A percentile compares a stretch with the other conserved stretches of the same genome.
Evolutionary conservation across 805 yeast species (phyloP).

Genomic region (Metschnikowia borealis): DNA sequence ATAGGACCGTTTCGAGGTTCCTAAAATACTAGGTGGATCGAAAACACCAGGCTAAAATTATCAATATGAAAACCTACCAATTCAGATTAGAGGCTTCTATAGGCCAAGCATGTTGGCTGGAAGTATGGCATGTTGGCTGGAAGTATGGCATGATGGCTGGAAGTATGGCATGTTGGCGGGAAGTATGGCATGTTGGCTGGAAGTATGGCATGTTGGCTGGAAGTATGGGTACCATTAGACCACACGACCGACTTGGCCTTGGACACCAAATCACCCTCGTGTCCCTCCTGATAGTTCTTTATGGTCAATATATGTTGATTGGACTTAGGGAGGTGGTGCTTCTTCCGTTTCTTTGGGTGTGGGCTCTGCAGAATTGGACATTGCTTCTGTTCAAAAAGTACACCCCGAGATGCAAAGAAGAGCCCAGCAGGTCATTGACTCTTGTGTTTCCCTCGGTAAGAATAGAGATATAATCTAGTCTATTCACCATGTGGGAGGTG

Average conservation of each 20-base stretch:
- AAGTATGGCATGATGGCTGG: too few species aligned
- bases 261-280: conserved; percentile 72
- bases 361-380: conserved; percentile 89
- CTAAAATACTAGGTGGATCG: too few species aligned
- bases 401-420: conserved; percentile 99
- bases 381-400: conserved; percentile 98
- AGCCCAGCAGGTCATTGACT: conserved; percentile 95
- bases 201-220: too few species aligned
- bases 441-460: conserved; percentile 82
- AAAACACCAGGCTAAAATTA: too few species aligned
- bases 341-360: conserved; percentile 92
- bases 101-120: too few species aligned
- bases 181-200: too few species aligned
- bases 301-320: conserved; percentile 96
- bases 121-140: too few species aligned
- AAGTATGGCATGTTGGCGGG: too few species aligned
- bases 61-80: too few species aligned
- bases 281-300: conserved; percentile 94
- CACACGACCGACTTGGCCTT: conserved; percentile 85
- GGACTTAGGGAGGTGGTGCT: conserved; percentile 99
- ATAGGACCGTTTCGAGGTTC: too few species aligned
- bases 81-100: too few species aligned
- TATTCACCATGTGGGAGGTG: conserved; percentile 99
- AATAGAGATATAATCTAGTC: conserved; percentile 76
- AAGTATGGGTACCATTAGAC: conserved; percentile 96